Base-by-base conservation (phyloP, 1,284 basidiomycete species). In the Cystobasidium sp. region DNA sequence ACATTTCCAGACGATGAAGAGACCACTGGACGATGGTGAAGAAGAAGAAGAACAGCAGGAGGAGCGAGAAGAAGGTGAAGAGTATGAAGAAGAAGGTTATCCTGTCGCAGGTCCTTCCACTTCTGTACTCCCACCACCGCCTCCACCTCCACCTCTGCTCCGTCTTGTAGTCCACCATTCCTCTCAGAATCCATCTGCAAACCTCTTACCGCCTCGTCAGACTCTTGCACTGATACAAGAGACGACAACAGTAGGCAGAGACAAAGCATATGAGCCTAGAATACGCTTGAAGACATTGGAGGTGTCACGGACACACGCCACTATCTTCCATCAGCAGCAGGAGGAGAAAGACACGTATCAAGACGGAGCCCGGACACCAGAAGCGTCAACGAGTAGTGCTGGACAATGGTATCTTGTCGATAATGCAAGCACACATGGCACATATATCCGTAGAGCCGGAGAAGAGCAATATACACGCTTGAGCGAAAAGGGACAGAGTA, bases 221-320 rank as follows among this genome's bases (percentile, higher is more conserved):
- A 37, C 56, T 1, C 63, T 73, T 0, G 63, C 58, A 14, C 52
- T 73, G 6, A 4, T 62, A 10, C 14, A 65, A 22, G 69, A 64
- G 20, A 61, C 69, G 14, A 59, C 56, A 16, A 56, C 58, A 31
- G 24, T 73, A 16, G 70, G 70, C 12, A 65, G 70, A 37, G 70
- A 73, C 24, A 47, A 63, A 12, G 66, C 70, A 16, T 73, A 66
- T 43, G 56, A 62, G 14, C 53, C 70, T 10, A 24, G 56, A 12
- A 73, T 73, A 59, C 70, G 70, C 63, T 55, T 73, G 39, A 73
- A 73, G 43, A 62, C 51, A 8, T 63, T 73, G 8, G 56, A 73
- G 49, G 70, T 66, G 37, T 62, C 56, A 41, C 51, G 62, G 41
- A 61, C 58, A 10, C 70, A 73, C 62, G 70, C 70, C 52, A 73